A percentile compares a stretch with the other conserved stretches of the same genome.
These are phyloP conservation scores for Colletotrichum sp. DNA, from an alignment of 2,329 filamentous ascomycete species.

Conservation along the genomic window DNA sequence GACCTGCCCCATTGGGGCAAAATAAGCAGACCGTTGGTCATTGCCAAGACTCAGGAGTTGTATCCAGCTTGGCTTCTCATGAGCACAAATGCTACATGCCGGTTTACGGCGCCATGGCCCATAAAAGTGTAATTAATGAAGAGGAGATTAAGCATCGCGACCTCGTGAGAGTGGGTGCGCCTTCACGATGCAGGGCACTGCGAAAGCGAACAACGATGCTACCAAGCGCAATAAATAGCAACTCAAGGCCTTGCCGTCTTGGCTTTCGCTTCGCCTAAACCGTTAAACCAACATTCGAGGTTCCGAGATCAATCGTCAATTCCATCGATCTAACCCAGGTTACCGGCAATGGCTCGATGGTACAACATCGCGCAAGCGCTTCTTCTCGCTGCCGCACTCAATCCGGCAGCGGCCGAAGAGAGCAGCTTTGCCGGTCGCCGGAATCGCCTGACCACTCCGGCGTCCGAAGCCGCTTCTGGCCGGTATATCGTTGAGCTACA, in stretches of 20 bases:
- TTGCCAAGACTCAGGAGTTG: not conserved
- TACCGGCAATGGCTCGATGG: not conserved
- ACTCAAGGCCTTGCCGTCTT: not conserved
- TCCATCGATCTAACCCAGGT: not conserved
- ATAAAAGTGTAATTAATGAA: not conserved
- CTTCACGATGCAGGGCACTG: not conserved
- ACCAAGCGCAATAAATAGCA: not conserved
- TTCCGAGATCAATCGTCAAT: not conserved
- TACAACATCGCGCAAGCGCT: not conserved
- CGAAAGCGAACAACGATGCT: not conserved
- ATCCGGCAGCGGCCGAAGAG: not conserved
- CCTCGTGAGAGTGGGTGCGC: not conserved
- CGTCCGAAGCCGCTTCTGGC: not conserved
- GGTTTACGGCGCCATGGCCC: not conserved
- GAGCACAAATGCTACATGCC: not conserved
- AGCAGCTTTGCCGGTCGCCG: not conserved
- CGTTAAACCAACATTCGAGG: not conserved
- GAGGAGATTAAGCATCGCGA: not conserved
- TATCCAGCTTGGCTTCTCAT: not conserved
- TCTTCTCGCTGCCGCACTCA: not conserved
- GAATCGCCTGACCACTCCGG: not conserved
- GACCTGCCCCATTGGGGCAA: slow-evolving; percentile 7
- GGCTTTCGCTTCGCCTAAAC: not conserved
- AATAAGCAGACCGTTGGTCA: not conserved
- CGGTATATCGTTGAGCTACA: slow-evolving; percentile 16